Conservation (phyloP, 1,139 yeast species). For the Insectozyma bohioensis region DNA sequence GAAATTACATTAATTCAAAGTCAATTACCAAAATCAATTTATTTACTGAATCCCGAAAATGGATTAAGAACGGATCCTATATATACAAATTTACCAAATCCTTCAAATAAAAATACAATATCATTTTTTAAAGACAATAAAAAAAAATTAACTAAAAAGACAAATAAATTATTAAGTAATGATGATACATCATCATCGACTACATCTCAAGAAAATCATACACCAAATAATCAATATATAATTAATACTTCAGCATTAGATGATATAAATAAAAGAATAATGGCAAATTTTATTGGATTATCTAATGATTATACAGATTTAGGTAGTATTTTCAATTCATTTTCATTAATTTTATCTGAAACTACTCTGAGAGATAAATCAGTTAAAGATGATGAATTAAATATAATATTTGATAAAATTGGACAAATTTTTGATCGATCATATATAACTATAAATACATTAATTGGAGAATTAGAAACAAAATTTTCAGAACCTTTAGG, state of each 20-base stretch:
- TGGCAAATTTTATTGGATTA: conserved; percentile 62
- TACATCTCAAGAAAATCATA: conserved; percentile 3
- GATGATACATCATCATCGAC: conserved; percentile 7
- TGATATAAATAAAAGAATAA: conserved; percentile 62
- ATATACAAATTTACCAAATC: conserved; percentile 65
- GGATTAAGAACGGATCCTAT: conserved; percentile 54
- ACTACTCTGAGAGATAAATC: conserved; percentile 19
- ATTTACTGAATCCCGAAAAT: conserved; percentile 57
- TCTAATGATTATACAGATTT: conserved; percentile 68
- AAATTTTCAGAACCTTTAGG: conserved; percentile 81
- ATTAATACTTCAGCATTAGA: conserved; percentile 52
- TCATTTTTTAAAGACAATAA: conserved; percentile 37
- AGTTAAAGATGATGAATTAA: conserved; percentile 38
- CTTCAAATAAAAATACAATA: conserved; percentile 38
- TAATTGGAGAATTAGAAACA: conserved; percentile 69
- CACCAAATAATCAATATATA: conserved; percentile 16
- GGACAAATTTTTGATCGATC: conserved; percentile 82
- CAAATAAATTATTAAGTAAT: conserved; percentile 22
- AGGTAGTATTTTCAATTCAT: conserved; percentile 71
- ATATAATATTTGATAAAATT: conserved; percentile 55
- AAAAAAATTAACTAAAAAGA: conserved; percentile 28
- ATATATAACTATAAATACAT: conserved; percentile 61
- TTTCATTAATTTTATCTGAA: conserved; percentile 57
- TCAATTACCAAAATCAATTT: conserved; percentile 44
- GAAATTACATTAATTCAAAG: conserved; percentile 41